Base-by-base conservation (phyloP, 164 flowering plant genomes). In the Piper longum region DNA sequence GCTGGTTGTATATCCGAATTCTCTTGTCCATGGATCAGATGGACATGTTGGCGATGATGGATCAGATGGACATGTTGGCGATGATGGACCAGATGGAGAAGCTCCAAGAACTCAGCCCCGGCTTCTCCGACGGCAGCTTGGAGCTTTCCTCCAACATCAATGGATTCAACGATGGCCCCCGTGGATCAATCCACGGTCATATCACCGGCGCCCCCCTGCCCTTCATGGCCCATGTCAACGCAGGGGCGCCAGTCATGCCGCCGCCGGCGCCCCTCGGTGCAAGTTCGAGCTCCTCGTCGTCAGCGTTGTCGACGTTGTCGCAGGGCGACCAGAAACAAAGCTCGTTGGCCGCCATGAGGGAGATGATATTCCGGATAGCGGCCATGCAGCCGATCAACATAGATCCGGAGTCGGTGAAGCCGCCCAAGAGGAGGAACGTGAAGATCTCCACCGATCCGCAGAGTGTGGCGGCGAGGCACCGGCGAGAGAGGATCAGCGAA, bases 341-440 rank as follows among this genome's bases (percentile, higher is more conserved):
- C 51, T 76, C 84, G 14, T 62, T 71, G 76, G 76, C 72, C 7
- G 74, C 81, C 2, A 81, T 83, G 87, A 77, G 83, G 56, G 87
- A 83, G 72, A 81, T 79, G 87, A 83, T 83, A 4, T 83, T 80
- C 59, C 65, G 83, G 6, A 76, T 83, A 0, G 87, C 87, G 3
- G 83, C 79, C 9, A 83, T 83, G 87, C 87, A 83, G 64, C 87
- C 87, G 17, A 76, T 83, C 55, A 77, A 83, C 70, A 83, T 83
- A 26, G 87, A 83, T 66, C 87, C 84, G 39, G 84, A 80, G 54
- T 75, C 87, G 1, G 78, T 83, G 57, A 83, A 81, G 71, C 80
- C 84, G 1, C 87, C 84, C 0, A 83, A 77, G 78, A 60, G 87
- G 54, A 62, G 81, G 73, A 83, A 83, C 63, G 87, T 83, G 62